Evolutionary conservation across 2,329 filamentous ascomycete species (phyloP), one percentile per base, ranked within the genome.

Genomic region (Paraphoma sp.): DNA sequence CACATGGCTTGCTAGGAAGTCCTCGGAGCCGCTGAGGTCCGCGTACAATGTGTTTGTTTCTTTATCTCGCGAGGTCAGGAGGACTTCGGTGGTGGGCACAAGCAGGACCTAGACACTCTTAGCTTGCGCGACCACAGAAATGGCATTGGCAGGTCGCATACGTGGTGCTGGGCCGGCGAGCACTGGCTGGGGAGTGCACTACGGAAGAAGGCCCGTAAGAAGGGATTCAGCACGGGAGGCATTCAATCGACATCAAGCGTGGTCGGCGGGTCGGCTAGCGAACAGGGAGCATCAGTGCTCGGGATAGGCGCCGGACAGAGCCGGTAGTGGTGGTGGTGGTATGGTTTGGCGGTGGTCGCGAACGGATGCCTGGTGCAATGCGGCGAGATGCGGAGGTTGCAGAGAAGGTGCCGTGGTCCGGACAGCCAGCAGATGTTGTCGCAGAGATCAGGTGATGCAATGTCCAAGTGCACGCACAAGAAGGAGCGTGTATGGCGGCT

Each of bases 171-270:
- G 64, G 93, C 86, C 53, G 95, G 93, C 62, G 89, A 87, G 84
- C 95, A 98, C 88, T 98, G 94, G 72, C 90, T 84, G 69, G 91
- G 90, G 76, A 97, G 86, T 78, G 92, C 88, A 86, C 93, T 98
- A 83, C 92, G 93, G 86, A 97, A 97, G 88, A 99, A 98, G 85
- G 94, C 93, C 84, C 91, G 89, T 79, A 99, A 86, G 82, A 97
- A 98, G 78, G 95, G 95, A 82, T 99, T 99, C 88, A 98, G 86
- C 62, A 73, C 71, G 83, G 95, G 92, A 89, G 93, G 93, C 93
- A 97, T 97, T 88, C 89, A 90, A 83, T 79, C 80, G 75, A 77
- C 71, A 74, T 71, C 43, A 65, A 70, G 53, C 41, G 52, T 51
- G 45, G 44, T 62, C 60, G 52, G 61, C 46, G 48, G 48, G 42